phyloP scores from a whole-genome alignment of 2,329 filamentous ascomycete species.

The Penicillium palitans region DNA sequence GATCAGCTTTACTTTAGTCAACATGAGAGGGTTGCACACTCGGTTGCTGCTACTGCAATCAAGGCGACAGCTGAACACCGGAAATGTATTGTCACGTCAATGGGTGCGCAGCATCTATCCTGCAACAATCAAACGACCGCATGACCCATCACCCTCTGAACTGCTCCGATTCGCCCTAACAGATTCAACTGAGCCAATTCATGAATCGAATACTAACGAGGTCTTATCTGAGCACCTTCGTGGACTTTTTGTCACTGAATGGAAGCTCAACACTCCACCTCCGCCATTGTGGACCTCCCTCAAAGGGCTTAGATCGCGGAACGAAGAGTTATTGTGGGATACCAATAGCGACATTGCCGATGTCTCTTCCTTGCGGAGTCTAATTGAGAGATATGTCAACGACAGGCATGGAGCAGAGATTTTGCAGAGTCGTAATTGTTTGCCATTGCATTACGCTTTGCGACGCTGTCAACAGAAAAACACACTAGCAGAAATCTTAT shows the following conservation, averaged over 20 bases:
- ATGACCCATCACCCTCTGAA: conserved; percentile 29
- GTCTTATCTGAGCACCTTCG: conserved; percentile 19
- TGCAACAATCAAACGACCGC: background rate
- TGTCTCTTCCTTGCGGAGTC: conserved; percentile 21
- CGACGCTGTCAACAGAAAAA: conserved; percentile 24
- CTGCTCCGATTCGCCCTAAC: conserved; percentile 37
- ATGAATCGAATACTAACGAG: conserved; percentile 3
- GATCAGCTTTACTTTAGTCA: conserved; percentile 4
- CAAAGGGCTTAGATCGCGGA: conserved; percentile 10
- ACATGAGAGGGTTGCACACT: conserved; percentile 12
- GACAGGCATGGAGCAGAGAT: conserved; percentile 7
- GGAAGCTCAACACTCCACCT: conserved; percentile 23
- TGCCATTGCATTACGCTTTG: conserved; percentile 22
- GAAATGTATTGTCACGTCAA: background rate
- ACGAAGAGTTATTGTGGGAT: conserved; percentile 2
- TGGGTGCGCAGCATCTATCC: background rate
- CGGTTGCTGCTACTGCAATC: background rate
- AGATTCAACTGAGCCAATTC: conserved; percentile 17
- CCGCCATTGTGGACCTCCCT: conserved; percentile 25
- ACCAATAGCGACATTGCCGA: background rate
- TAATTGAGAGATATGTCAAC: conserved; percentile 29
- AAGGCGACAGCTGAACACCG: background rate
- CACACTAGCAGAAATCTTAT: conserved; percentile 35
- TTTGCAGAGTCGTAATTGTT: conserved; percentile 12
- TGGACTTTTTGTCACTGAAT: conserved; percentile 24